Evolutionary conservation across 1,284 basidiomycete genomes (phyloP).

Genomic region (Fereydounia khargensis): DNA sequence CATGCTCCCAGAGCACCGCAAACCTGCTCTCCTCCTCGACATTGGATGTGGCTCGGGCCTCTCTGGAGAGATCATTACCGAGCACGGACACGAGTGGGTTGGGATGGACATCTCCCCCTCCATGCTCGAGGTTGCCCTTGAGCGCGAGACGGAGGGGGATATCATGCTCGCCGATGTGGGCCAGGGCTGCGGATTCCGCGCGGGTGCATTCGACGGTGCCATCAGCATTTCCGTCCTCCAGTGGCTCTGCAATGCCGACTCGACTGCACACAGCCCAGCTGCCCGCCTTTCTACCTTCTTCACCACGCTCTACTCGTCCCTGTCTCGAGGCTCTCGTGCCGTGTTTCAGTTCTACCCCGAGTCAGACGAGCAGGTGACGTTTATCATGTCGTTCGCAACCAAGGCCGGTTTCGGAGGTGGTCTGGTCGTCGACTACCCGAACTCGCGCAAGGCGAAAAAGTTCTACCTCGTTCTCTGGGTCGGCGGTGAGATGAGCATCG

Average conservation of each 20-base stretch:
- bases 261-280: conserved; percentile 85
- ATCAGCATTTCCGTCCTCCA: conserved; percentile 98
- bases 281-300: conserved; percentile 91
- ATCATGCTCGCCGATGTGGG: conserved; percentile 59
- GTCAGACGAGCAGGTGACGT: conserved; percentile 57
- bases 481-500: conserved; percentile 57
- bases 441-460: conserved; percentile 57
- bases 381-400: conserved; percentile 90
- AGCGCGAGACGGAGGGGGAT: conserved; percentile 54
- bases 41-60: conserved; percentile 97
- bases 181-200: conserved; percentile 70
- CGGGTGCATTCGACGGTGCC: conserved; percentile 94
- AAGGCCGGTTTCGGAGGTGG: conserved; percentile 96
- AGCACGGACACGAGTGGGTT: conserved; percentile 89
- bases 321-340: conserved; percentile 87
- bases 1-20: conserved; percentile 65
- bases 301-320: conserved; percentile 86
- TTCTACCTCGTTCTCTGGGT: conserved; percentile 58
- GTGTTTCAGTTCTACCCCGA: conserved; percentile 65
- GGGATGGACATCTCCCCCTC: conserved; percentile 94
- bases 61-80: conserved; percentile 94
- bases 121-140: conserved; percentile 65
- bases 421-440: conserved; percentile 76
- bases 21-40: conserved; percentile 70
- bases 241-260: conserved; percentile 97